Evolutionary conservation across 352 stramenopile species (phyloP).

Genomic region (Globisporangium cystogenes): DNA sequence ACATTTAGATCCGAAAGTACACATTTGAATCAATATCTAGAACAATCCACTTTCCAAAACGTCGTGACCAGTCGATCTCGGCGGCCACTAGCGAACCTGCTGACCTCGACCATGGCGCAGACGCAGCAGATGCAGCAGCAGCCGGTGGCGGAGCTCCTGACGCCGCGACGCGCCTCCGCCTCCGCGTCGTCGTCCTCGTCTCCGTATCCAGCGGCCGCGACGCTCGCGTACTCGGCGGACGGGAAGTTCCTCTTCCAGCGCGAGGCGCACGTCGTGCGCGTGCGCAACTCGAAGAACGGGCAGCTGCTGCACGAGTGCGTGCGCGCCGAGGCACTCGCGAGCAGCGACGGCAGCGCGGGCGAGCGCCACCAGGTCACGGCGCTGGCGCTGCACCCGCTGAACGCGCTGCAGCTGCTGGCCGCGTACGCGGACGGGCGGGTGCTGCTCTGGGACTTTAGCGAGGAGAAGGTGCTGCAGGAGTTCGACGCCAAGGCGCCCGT

Average conservation of each 20-base stretch:
- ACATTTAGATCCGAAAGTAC: not conserved
- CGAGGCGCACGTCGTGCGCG: conserved; percentile 63
- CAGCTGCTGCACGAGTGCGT: conserved; percentile 72
- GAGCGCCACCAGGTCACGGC: conserved; percentile 29
- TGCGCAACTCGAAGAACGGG: conserved; percentile 66
- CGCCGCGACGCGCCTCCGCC: conserved; percentile 15
- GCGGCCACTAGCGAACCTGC: no score
- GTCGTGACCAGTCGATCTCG: no score
- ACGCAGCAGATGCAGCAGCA: not conserved
- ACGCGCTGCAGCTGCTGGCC: conserved; percentile 59
- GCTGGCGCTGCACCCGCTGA: conserved; percentile 65
- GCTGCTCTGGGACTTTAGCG: conserved; percentile 70
- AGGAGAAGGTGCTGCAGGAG: conserved; percentile 59
- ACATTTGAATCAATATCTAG: not conserved
- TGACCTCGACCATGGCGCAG: conserved; percentile 1
- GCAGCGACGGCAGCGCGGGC: conserved; percentile 2
- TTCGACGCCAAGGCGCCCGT: conserved; percentile 38
- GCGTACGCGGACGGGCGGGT: conserved; percentile 64
- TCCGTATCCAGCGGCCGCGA: conserved; percentile 5
- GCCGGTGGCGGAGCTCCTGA: conserved; percentile 31
- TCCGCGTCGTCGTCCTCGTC: not conserved
- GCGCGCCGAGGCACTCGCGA: conserved; percentile 13
- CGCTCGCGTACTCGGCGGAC: conserved; percentile 59
- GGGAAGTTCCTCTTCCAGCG: conserved; percentile 77
- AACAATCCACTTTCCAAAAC: no score